phyloP scores from a whole-genome alignment of 129 eudicot species.

The Tagetes erecta region DNA sequence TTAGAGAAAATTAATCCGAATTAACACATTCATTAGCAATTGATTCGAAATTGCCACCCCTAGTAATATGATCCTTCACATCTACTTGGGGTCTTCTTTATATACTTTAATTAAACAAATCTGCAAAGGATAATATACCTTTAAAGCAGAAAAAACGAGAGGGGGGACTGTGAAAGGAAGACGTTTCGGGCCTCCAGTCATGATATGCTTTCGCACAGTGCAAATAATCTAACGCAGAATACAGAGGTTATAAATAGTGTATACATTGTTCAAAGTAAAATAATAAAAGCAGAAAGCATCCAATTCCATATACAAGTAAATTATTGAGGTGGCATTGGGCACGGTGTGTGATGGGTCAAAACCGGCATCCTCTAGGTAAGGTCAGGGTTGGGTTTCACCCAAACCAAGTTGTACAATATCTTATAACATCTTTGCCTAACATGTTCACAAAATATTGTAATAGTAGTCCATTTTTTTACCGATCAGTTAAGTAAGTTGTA shows the following conservation, averaged over 20 bases:
- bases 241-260: neutral
- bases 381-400: neutral
- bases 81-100: constrained; percentile 11
- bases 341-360: constrained; percentile 1
- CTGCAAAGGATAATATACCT: constrained; percentile 51
- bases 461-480: neutral
- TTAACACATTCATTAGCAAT: neutral
- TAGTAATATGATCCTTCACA: constrained; percentile 13
- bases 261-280: neutral
- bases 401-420: neutral
- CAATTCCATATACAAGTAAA: neutral
- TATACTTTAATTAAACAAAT: neutral
- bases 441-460: neutral
- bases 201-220: constrained; percentile 76
- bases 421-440: neutral
- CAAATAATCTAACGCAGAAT: constrained; percentile 60
- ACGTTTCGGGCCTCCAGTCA: constrained; percentile 90
- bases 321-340: neutral
- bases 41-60: neutral
- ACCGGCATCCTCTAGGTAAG: neutral
- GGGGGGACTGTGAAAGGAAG: constrained; percentile 95
- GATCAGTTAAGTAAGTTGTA: neutral
- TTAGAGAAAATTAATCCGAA: neutral
- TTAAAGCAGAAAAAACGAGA: constrained; percentile 86
- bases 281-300: constrained; percentile 10